Evolutionary conservation across 176 grass and related monocot genomes (phyloP).

Genomic region (Thinopyrum elongatum): DNA sequence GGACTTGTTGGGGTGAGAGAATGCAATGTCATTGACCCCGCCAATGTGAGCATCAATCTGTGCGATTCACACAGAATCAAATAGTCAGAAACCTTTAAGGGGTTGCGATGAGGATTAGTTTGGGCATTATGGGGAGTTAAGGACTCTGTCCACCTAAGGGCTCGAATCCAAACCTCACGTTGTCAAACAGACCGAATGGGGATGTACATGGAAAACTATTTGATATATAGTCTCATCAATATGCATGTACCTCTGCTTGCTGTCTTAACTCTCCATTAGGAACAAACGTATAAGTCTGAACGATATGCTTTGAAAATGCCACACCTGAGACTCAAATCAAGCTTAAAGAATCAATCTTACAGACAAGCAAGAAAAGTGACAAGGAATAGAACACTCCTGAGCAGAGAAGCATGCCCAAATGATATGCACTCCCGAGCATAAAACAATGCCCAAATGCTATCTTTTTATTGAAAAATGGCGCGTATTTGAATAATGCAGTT

Average conservation of each 20-base stretch:
- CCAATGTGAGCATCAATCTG: slow-evolving; percentile 98
- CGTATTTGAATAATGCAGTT: background rate
- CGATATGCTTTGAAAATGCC: slow-evolving; percentile 99
- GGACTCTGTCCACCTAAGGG: slow-evolving; percentile 1
- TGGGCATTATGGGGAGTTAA: background rate
- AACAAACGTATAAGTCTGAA: slow-evolving; percentile 84
- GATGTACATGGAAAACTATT: background rate
- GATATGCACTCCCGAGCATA: background rate
- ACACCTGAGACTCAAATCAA: slow-evolving; percentile 67
- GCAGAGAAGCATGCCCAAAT: slow-evolving; percentile 4
- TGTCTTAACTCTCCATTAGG: slow-evolving; percentile 85
- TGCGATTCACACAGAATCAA: slow-evolving; percentile 10
- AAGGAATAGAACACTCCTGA: background rate
- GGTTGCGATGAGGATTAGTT: background rate
- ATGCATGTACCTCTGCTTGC: slow-evolving; percentile 80
- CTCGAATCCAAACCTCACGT: background rate
- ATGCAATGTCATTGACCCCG: slow-evolving; percentile 98
- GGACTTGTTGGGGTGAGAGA: slow-evolving; percentile 94
- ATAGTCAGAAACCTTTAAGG: slow-evolving; percentile 27
- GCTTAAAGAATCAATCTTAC: slow-evolving; percentile 18
- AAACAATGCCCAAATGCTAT: background rate
- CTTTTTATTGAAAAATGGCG: background rate
- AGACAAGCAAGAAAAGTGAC: background rate
- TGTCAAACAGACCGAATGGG: background rate
- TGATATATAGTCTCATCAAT: slow-evolving; percentile 8